These are phyloP conservation scores for Wallacemonas sp. DNA, from an alignment of 208 protist species.

Conservation along the genomic window DNA sequence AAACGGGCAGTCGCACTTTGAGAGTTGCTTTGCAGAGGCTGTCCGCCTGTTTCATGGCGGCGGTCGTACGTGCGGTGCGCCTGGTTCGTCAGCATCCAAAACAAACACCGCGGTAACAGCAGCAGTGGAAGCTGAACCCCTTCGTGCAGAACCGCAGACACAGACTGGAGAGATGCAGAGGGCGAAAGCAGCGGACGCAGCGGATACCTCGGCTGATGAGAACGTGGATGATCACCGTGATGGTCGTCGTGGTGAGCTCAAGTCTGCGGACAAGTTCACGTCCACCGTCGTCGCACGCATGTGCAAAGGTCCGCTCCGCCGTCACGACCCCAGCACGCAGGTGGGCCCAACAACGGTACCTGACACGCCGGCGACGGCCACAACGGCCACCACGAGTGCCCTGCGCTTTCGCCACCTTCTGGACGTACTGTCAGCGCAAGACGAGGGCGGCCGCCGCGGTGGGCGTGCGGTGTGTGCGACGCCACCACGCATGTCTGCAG, in stretches of 20 bases:
- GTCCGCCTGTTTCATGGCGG: background rate
- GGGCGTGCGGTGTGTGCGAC: background rate
- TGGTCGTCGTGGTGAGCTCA: background rate
- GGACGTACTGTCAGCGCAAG: background rate
- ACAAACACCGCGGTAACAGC: background rate
- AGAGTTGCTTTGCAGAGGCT: conserved; percentile 9
- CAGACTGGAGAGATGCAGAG: background rate
- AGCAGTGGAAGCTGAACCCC: too few relatives aligned
- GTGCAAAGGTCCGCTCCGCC: background rate
- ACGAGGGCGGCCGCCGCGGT: background rate
- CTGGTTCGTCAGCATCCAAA: background rate
- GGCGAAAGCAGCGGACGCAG: too few relatives aligned
- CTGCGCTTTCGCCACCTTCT: conserved; percentile 1
- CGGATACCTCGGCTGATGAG: too few relatives aligned
- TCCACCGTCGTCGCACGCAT: conserved; percentile 3
- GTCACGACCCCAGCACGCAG: background rate
- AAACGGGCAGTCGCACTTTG: background rate
- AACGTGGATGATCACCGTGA: background rate
- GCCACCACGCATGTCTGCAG: background rate
- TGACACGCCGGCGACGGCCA: background rate
- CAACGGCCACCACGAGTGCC: background rate
- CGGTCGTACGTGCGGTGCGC: too few relatives aligned
- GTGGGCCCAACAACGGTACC: background rate
- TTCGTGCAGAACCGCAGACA: background rate
- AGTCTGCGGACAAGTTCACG: too few relatives aligned